Evolutionary conservation across 164 flowering plant genomes (phyloP), one percentile per base, ranked within the genome.

Genomic region (Dillenia suffruticosa): DNA sequence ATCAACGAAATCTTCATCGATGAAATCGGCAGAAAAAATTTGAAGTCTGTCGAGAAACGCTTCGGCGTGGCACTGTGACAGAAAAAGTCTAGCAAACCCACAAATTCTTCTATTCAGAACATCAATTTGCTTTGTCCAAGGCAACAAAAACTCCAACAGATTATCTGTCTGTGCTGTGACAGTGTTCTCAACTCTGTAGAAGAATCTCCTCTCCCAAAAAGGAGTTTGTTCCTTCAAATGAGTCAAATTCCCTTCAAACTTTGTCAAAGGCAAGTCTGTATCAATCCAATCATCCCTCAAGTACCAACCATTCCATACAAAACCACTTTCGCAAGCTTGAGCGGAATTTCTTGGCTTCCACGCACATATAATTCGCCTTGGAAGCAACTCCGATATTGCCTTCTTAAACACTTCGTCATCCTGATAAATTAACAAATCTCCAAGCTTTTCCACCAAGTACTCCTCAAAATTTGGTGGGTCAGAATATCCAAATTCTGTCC

Each of bases 1-100:
- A 51, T 51, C 54, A 12, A 51, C 16, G 16, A 51, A 51, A 51
- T 51, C 54, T n/a, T 49, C 51, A n/a, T 49, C 51, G 51, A 11
- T 11, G 10, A 9, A 49, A 48, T 48, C 50, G 12, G 53, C 16
- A 8, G 53, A 51, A n/a, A 51, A 51, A 19, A 51, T 15, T n/a
- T 51, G 54, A 15, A 51, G 9, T 14, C 53, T 6, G 16, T 50
- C 53, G 1, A 17, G 16, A 50, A n/a, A 50, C 13, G 16, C 53
- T 17, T 17, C 8, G 16, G 53, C 13, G 10, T 13, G 13, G 53
- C 53, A 50, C 53, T 50, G 53, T 17, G 10, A 0, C 8, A 50
- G 10, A 12, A 50, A 50, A 50, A 50, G 54, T 19, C 54, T 51
- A n/a, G 8, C 54, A 51, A n/a, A 19, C 16, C n/a, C 54, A 15